phyloP scores from a whole-genome alignment of 495 filamentous ascomycete genomes.

The Hypoxylon cercidicola region DNA sequence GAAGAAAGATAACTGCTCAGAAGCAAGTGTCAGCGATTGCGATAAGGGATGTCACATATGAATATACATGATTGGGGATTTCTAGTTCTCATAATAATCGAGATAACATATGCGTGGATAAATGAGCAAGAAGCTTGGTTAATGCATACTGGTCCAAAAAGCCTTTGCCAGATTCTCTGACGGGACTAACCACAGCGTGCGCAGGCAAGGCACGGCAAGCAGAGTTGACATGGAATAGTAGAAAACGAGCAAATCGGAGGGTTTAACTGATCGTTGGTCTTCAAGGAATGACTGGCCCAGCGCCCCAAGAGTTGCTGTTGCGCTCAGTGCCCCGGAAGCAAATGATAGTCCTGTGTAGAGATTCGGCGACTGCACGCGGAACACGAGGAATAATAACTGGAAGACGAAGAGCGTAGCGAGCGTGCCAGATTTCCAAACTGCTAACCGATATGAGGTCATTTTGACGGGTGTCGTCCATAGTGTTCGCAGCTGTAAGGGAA shows the following conservation, averaged over 20 bases:
- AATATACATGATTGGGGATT: too few species aligned
- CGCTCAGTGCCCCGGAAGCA: conserved; percentile 29
- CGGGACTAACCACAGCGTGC: conserved; percentile 45
- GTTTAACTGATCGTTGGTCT: conserved; percentile 48
- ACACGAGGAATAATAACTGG: conserved; percentile 42
- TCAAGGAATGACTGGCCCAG: conserved; percentile 44
- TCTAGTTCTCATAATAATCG: too few species aligned
- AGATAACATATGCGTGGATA: too few species aligned
- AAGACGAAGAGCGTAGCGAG: conserved; percentile 36
- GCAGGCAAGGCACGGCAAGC: conserved; percentile 42
- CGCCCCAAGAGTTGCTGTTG: conserved; percentile 24
- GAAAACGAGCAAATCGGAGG: conserved; percentile 48
- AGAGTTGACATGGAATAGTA: conserved; percentile 46
- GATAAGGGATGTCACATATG: too few species aligned
- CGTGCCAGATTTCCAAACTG: conserved; percentile 44
- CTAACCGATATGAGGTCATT: conserved; percentile 43
- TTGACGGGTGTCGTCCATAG: conserved; percentile 45
- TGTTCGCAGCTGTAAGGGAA: conserved; percentile 34
- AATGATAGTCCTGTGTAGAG: conserved; percentile 37
- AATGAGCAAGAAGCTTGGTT: too few species aligned
- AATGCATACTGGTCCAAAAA: background rate
- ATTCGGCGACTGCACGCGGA: conserved; percentile 20
- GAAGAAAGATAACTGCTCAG: conserved; percentile 21
- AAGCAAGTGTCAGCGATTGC: too few species aligned
- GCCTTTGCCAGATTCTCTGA: conserved; percentile 10